Base-by-base conservation (phyloP, 192 early-diverging fungal species). In the Backusella macrospora region DNA sequence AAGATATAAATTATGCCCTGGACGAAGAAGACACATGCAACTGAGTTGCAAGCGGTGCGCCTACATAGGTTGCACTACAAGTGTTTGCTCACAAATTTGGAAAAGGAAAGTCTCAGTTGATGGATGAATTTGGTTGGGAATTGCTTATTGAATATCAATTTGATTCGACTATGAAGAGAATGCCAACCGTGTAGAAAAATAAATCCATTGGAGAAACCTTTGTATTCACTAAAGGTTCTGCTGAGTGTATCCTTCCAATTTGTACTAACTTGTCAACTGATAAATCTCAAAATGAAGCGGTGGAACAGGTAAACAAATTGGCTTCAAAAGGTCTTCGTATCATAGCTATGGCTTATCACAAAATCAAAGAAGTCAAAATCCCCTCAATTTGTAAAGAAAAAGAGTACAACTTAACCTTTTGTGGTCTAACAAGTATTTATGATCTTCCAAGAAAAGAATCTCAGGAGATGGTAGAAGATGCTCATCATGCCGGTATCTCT, bases 1-100 rank as follows among this genome's bases (percentile, higher is more conserved):
- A 68, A 6, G 59, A 63, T 34, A 34, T 34, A 34, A 34, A 34
- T 34, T 2, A 34, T 34, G 29, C 29, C 2, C 29, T 2, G 12
- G 43, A 66, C 8, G 52, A 65, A 26, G 59, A 40, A 15, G 34
- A 55, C 0, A 26, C 46, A 12, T 81, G 88, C 65, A 86, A 89
- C n/a, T 96, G 92, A 90, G 86, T 88, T 15, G 85, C 87, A 39
- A 91, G 90, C 29, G 97, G 96, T 49, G 96, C 96, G 70, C 94
- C 97, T n/a, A 98, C 97, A 0, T 96, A 99, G 78, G 89, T 96
- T 69, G 94, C 96, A 16, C 87, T 99, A 65, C 91, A 96, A 59
- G 92, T 95, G 8, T 91, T 94, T 65, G 90, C 95, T 4, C 83
- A 91, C 63, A 96, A 97, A 77, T 85, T 92, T 21, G 85, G 88